Evolutionary conservation across 371 early-diverging fungal species (phyloP), one percentile per base, ranked within the genome.

Genomic region (Haplosporangium sp.): DNA sequence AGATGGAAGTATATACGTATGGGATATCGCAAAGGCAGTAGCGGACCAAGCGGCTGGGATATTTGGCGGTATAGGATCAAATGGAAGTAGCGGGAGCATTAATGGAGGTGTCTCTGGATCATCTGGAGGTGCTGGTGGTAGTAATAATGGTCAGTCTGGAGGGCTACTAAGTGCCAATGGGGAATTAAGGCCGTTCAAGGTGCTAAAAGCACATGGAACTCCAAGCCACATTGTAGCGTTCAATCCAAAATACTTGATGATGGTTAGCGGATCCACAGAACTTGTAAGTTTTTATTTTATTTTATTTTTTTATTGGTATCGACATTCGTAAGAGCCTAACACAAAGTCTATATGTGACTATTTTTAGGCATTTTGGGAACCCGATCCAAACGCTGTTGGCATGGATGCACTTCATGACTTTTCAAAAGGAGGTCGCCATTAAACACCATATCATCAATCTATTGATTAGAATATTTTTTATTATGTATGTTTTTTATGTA

Each of bases 231-330:
- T 89, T 8, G 88, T 92, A 3, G 88, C 86, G 17, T 93, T 91
- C 69, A 95, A 93, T 71, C 95, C 94, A 11, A 77, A 84, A 40
- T 88, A 89, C 76, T 82, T 89, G 68, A 88, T 94, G 89, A 83
- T 92, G 84, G 94, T 90, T 39, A 87, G 86, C 17, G 91, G 87
- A 1, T 78, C 83, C 0, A 84, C 85, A 6, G 86, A 88, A 47
- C 59, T 89, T 71, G 89, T 88, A 13, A 4, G 6, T 42, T 40
- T 44, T 61, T 52, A 9, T 19, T 40, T 44, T 55, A 1, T 50
- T 62, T 39, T 37, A 11, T 52, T 27, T 66, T 38, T 35, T 34
- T 50, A 20, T 44, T n/a, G n/a, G 7, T 39, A 10, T 20, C 20
- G 11, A 42, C 44, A 45, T 38, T 20, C 27, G 27, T 27, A 42